Base-by-base conservation (phyloP, 2,329 filamentous ascomycete genomes). In the Sarocladiaceae sp. region DNA sequence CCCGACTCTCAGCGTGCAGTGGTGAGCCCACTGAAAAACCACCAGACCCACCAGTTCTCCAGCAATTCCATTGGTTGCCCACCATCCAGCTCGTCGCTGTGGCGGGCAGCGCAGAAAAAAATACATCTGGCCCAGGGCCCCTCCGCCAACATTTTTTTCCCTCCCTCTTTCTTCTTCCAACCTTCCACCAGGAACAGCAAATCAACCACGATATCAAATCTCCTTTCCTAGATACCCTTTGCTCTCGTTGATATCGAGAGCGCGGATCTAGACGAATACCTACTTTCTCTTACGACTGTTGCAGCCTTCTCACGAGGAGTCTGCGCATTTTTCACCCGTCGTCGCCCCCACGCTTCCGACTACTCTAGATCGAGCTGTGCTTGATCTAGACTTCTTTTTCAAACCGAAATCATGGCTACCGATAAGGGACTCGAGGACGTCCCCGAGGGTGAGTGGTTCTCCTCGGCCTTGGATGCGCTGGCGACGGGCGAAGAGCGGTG, bases 391-490 rank as follows among this genome's bases (percentile, higher is more conserved):
- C 77, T 80, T 53, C 48, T 51, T 47, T 69, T 65, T 63, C 62
- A 61, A 72, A 76, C 74, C 83, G 83, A 88, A 91, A 96, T 85
- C 81, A 97, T 97, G 91, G 91, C 90, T 88, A 83, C 84, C 69
- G 86, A 88, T 63, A 95, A 94, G 80, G 91, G 91, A 80, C 88
- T 97, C 76, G 90, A 96, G 80, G 91, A 97, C 70, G 84, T 95
- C 74, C 85, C 88, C 68, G 89, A 95, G 79, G 81, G 88, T 95
- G 78, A 76, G 88, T 82, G 52, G 46, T 43, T 51, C 41, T 45
- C 33, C 31, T 47, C 37, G 33, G 11, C 18, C 9, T 39, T 21
- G 7, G 3, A 20, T 19, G 18, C n/a, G n/a, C n/a, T n/a, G n/a
- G n/a, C n/a, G n/a, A n/a, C n/a, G n/a, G n/a, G n/a, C n/a, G n/a